Evolutionary conservation across 176 grass and related monocot genomes (phyloP), one percentile per base, ranked within the genome.

Genomic region (Otatea glauca): DNA sequence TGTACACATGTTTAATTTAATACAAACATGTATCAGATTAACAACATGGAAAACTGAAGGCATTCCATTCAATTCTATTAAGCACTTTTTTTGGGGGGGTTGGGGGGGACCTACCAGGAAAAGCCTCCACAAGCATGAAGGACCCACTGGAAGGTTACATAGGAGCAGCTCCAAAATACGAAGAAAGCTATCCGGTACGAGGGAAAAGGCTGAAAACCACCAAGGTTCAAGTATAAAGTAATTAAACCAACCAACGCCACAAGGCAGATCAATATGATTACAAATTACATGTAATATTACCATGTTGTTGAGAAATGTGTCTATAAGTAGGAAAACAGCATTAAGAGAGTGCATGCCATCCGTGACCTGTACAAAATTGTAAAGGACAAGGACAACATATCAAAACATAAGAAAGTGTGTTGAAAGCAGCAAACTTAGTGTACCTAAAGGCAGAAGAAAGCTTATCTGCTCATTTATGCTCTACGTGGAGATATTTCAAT

Each of bases 101-200:
- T 29, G 29, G n/a, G n/a, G n/a, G n/a, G n/a, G n/a, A n/a, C 66
- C 72, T 85, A 99, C 96, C 96, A 96, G 71, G 93, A 91, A 68
- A 96, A 16, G 20, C 61, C 88, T 59, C 65, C 81, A 78, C 60
- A 92, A 59, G 93, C 93, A 83, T 99, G 96, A 53, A 88, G 74
- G 41, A 91, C 27, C 91, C 96, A 99, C 66, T 96, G 96, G 69
- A 99, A 99, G 76, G 76, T 87, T 85, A 96, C 83, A 74, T 99
- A 99, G 27, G 75, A 68, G 60, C 88, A 87, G 48, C 96, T 99
- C 93, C 96, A 99, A 50, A 99, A 89, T 47, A 92, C 61, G 87
- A 99, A 99, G 65, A 94, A 99, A 65, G 88, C 89, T 24, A 99
- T 92, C 20, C 88, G 83, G 68, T 95, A 99, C 89, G 84, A 94